A percentile compares a stretch with the other conserved stretches of the same genome.
Evolutionary conservation across 169 alveolate species (phyloP).

Genomic region (Plasmodium billcollinsi): DNA sequence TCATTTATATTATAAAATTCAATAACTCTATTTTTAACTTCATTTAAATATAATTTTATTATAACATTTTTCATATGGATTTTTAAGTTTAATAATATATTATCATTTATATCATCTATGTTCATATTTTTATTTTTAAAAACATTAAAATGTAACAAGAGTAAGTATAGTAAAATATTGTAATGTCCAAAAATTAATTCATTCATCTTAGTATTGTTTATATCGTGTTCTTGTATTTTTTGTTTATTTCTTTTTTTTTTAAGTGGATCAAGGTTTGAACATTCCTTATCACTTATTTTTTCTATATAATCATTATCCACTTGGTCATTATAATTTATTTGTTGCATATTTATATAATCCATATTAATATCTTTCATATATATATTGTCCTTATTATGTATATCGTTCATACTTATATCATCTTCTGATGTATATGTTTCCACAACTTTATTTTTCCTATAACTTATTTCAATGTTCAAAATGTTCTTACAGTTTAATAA

Average conservation of each 20-base stretch:
- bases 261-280: too few species aligned
- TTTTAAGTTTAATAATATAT: conserved; percentile 31
- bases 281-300: too few species aligned
- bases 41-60: conserved; percentile 22
- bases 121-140: conserved; percentile 41
- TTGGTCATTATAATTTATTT: too few species aligned
- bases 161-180: conserved; percentile 39
- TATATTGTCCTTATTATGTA: background rate
- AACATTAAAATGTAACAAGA: conserved; percentile 30
- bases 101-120: conserved; percentile 30
- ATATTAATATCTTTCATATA: background rate
- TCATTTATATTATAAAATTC: conserved; percentile 68
- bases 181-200: conserved; percentile 57
- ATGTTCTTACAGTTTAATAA: conserved; percentile 20
- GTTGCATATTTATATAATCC: background rate
- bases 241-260: background rate
- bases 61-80: conserved; percentile 41
- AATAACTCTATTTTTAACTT: conserved; percentile 56
- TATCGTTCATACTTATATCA: background rate
- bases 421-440: background rate
- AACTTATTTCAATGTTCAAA: conserved; percentile 50
- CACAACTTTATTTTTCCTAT: conserved; percentile 11
- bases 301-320: too few species aligned
- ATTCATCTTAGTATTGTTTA: conserved; percentile 13
- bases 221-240: conserved; percentile 21